These are phyloP conservation scores for Lentinula sp. DNA, from an alignment of 768 basidiomycete species.

Conservation along the genomic window DNA sequence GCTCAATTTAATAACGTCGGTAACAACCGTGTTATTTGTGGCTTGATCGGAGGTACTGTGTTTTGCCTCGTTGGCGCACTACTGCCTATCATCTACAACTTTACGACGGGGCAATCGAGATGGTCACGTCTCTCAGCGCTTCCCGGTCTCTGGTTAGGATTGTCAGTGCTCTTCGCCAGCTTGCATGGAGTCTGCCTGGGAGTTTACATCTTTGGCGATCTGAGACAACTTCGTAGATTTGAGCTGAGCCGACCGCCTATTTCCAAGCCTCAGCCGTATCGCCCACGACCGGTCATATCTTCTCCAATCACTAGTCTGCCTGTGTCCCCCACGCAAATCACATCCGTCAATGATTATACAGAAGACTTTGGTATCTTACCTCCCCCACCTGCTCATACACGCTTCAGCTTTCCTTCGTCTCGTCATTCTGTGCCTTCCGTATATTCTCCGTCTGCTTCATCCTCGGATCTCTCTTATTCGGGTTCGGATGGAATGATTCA, in stretches of 20 bases:
- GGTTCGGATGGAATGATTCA: slow-evolving; percentile 16
- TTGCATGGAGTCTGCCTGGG: slow-evolving; percentile 73
- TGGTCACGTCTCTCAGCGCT: slow-evolving; percentile 56
- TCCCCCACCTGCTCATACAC: slow-evolving; percentile 22
- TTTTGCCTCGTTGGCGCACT: slow-evolving; percentile 41
- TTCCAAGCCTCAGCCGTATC: slow-evolving; percentile 37
- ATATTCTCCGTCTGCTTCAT: slow-evolving; percentile 12
- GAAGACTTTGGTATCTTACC: slow-evolving; percentile 19
- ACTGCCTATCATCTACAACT: slow-evolving; percentile 42
- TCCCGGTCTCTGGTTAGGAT: slow-evolving; percentile 66
- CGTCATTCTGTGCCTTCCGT: slow-evolving; percentile 15
- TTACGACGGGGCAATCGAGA: slow-evolving; percentile 40
- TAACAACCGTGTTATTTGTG: slow-evolving; percentile 62
- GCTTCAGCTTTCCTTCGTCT: slow-evolving; percentile 13
- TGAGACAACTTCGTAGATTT: slow-evolving; percentile 72
- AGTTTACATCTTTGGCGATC: slow-evolving; percentile 75
- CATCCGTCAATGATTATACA: slow-evolving; percentile 10
- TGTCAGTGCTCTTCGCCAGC: slow-evolving; percentile 55
- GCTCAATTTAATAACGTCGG: slow-evolving; percentile 73
- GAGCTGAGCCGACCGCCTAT: slow-evolving; percentile 69
- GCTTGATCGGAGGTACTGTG: slow-evolving; percentile 56
- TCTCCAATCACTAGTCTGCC: slow-evolving; percentile 16
- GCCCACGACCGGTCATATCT: slow-evolving; percentile 13
- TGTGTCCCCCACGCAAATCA: slow-evolving; percentile 7
- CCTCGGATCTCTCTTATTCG: slow-evolving; percentile 18